phyloP scores from a whole-genome alignment of 2,329 filamentous ascomycete species.

The Colletotrichum sp. region DNA sequence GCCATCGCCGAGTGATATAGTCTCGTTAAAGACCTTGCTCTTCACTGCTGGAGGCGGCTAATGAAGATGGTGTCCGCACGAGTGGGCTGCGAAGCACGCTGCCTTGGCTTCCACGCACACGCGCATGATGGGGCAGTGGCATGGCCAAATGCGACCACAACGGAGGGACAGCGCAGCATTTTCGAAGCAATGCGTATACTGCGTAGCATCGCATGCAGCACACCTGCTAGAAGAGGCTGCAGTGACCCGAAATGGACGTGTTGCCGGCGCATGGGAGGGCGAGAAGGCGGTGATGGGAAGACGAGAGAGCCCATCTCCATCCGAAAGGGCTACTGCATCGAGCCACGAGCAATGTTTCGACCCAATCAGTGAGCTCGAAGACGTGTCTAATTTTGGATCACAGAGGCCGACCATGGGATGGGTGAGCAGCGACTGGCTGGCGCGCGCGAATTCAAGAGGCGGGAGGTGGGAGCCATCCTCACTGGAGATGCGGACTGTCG shows the following conservation, averaged over 20 bases:
- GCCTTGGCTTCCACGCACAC: background rate
- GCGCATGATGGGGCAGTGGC: background rate
- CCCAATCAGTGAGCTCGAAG: constrained; percentile 36
- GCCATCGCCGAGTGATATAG: constrained; percentile 12
- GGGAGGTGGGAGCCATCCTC: constrained; percentile 9
- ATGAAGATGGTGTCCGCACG: background rate
- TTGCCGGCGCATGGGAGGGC: background rate
- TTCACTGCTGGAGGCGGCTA: constrained; percentile 11
- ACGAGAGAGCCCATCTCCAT: constrained; percentile 1
- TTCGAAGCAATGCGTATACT: background rate
- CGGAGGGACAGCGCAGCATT: background rate
- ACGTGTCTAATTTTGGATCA: constrained; percentile 39
- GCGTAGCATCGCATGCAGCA: constrained; percentile 7
- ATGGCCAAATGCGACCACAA: background rate
- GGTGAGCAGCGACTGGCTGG: constrained; percentile 36
- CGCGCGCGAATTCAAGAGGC: constrained; percentile 40
- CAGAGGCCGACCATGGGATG: constrained; percentile 25
- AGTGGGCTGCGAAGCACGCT: constrained; percentile 11
- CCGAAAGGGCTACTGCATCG: background rate
- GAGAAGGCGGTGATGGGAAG: constrained; percentile 3
- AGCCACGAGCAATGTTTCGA: background rate
- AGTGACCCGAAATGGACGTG: constrained; percentile 8
- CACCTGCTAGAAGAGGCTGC: constrained; percentile 4
- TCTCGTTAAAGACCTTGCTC: constrained; percentile 6
- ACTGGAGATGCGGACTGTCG: constrained; percentile 2